phyloP scores from a whole-genome alignment of 768 basidiomycete genomes.

The Macrolepiota dolichaula region DNA sequence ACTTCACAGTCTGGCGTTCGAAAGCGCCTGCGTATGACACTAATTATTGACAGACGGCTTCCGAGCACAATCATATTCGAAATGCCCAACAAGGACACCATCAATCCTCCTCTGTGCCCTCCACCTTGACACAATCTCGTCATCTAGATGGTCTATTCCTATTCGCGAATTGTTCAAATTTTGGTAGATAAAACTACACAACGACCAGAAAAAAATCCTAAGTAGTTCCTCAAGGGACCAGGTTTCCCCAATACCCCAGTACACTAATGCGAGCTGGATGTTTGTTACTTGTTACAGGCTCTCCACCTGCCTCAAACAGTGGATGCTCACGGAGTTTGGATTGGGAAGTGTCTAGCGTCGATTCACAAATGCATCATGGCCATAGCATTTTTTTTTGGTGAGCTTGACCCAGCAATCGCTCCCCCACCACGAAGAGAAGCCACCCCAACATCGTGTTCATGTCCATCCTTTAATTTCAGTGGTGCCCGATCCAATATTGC shows the following conservation, averaged over 20 bases:
- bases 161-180: no score
- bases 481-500: neutral
- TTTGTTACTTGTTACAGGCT: neutral
- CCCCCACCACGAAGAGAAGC: slow-evolving; percentile 10
- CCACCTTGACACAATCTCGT: no score
- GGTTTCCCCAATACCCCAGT: neutral
- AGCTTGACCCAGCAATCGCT: neutral
- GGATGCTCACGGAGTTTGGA: slow-evolving; percentile 23
- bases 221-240: neutral
- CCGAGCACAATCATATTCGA: neutral
- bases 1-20: neutral
- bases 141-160: no score
- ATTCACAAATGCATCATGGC: neutral
- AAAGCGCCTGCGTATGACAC: neutral
- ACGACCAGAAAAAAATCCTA: neutral
- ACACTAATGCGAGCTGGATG: neutral
- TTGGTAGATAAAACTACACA: no score
- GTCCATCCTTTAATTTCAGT: slow-evolving; percentile 6
- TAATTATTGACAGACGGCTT: neutral
- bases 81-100: neutral
- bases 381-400: slow-evolving; percentile 1
- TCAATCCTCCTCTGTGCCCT: neutral
- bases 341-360: neutral
- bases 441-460: slow-evolving; percentile 9
- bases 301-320: slow-evolving; percentile 11